These are phyloP conservation scores for Solanum hybrid DNA, from an alignment of 305 asterid genomes.

Conservation along the genomic window DNA sequence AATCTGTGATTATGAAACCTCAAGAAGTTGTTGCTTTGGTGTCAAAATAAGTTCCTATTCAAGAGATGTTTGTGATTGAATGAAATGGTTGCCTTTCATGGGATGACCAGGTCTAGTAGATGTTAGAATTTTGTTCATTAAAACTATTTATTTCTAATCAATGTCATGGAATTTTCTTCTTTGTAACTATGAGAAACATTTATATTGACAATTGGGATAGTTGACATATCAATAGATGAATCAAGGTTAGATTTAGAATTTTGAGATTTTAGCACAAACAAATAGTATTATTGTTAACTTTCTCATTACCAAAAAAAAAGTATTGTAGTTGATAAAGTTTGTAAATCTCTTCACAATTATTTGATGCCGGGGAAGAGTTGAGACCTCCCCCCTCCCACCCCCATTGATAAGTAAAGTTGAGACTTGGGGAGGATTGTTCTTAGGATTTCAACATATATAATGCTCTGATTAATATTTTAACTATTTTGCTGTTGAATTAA, in stretches of 20 bases:
- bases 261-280: neutral
- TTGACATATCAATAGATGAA: neutral
- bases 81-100: neutral
- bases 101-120: neutral
- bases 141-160: neutral
- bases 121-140: slow-evolving; percentile 23
- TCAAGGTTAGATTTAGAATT: neutral
- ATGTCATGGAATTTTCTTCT: neutral
- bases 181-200: neutral
- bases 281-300: neutral
- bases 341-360: neutral
- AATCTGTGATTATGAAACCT: neutral
- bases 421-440: neutral
- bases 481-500: neutral
- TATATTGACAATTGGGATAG: neutral
- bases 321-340: neutral
- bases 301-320: neutral
- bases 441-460: neutral
- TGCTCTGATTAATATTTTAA: neutral
- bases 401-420: neutral
- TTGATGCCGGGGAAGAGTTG: neutral
- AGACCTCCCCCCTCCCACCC: neutral
- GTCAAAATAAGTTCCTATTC: neutral
- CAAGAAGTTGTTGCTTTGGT: neutral
- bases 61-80: neutral